phyloP scores from a whole-genome alignment of 192 early-diverging fungal species.

The Entomortierella beljakovae region DNA sequence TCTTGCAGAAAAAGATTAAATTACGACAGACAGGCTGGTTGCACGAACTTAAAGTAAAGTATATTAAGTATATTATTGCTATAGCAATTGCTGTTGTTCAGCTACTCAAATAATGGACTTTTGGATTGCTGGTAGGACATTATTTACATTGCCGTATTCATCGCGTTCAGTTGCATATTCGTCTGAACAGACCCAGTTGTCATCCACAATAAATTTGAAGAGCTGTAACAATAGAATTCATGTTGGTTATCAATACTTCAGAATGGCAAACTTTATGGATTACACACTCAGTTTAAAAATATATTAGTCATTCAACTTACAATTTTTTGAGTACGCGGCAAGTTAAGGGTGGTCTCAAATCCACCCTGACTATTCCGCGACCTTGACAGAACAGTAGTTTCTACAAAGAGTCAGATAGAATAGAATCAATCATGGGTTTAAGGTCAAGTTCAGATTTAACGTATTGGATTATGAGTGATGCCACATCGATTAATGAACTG shows the following conservation, averaged over 20 bases:
- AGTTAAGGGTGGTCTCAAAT: not conserved
- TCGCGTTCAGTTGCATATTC: slow-evolving; percentile 43
- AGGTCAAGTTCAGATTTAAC: not conserved
- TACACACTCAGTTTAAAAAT: not conserved
- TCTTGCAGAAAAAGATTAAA: too few relatives aligned
- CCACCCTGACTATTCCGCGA: not conserved
- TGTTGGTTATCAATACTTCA: not conserved
- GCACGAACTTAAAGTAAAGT: too few relatives aligned
- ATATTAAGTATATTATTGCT: too few relatives aligned
- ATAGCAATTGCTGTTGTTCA: not conserved
- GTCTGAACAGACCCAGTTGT: slow-evolving; percentile 45
- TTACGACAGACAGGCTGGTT: too few relatives aligned
- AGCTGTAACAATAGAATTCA: not conserved
- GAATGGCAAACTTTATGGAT: not conserved
- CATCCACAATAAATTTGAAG: slow-evolving; percentile 59
- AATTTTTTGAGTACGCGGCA: not conserved
- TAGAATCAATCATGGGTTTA: not conserved
- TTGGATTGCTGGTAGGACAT: slow-evolving; percentile 22
- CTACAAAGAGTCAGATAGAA: too few relatives aligned
- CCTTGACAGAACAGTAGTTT: not conserved
- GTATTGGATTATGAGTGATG: too few relatives aligned
- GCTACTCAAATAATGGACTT: not conserved
- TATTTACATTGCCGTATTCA: slow-evolving; percentile 26
- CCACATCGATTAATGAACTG: too few relatives aligned
- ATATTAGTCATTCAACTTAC: slow-evolving; percentile 1